A percentile compares a stretch with the other conserved stretches of the same genome.
phyloP scores from a whole-genome alignment of 352 stramenopile genomes.

The Pythium diclinum region DNA sequence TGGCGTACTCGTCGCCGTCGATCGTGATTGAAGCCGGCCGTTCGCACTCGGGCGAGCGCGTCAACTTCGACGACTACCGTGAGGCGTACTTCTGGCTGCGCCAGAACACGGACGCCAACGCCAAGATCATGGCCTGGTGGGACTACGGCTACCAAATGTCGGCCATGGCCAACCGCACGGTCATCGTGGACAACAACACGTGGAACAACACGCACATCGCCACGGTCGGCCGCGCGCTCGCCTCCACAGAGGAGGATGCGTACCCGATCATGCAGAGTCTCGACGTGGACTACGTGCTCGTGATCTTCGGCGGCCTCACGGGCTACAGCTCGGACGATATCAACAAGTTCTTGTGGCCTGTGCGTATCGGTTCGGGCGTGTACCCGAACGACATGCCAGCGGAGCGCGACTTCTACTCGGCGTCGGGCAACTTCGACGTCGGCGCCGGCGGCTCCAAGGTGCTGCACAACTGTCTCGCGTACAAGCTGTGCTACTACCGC shows the following conservation, averaged over 20 bases:
- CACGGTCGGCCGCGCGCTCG: constrained; percentile 86
- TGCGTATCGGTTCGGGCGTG: constrained; percentile 88
- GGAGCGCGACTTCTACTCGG: constrained; percentile 86
- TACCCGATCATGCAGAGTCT: constrained; percentile 71
- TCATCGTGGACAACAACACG: constrained; percentile 95
- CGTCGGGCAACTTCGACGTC: constrained; percentile 81
- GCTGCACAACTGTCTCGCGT: constrained; percentile 90
- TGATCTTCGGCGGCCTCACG: constrained; percentile 44
- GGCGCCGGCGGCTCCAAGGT: constrained; percentile 77
- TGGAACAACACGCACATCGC: constrained; percentile 98
- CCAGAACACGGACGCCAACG: constrained; percentile 58
- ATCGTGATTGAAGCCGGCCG: constrained; percentile 86
- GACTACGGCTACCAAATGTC: constrained; percentile 88
- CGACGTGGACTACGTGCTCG: constrained; percentile 80
- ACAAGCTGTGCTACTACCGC: constrained; percentile 94
- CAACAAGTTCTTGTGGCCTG: constrained; percentile 93
- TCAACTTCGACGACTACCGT: constrained; percentile 83
- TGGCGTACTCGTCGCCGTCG: constrained; percentile 78
- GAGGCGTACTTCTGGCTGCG: constrained; percentile 82
- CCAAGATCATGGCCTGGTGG: constrained; percentile 81
- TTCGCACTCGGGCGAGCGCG: constrained; percentile 62
- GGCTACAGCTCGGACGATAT: constrained; percentile 85
- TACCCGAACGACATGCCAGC: constrained; percentile 85
- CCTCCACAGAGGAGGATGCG: constrained; percentile 62
- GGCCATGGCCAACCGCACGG: constrained; percentile 75